Base-by-base conservation (phyloP, 2,329 filamentous ascomycete species). In the Cylindrodendrum hubeiense region DNA sequence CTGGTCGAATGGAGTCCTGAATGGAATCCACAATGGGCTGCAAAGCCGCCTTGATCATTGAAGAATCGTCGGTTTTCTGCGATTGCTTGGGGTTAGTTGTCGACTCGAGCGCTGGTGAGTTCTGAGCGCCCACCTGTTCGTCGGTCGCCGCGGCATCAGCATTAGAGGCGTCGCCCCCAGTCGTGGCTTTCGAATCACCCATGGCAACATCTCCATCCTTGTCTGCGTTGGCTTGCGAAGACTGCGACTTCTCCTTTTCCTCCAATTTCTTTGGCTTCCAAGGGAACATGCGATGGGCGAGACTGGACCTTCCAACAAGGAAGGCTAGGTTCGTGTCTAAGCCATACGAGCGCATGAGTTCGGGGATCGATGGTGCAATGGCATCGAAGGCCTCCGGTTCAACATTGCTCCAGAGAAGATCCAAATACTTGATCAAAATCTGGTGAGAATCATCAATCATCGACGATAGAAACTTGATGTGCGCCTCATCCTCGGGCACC, bases 361-460 rank as follows among this genome's bases (percentile, higher is more conserved):
- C 85, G 4, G 90, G 83, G 44, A 97, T 87, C 30, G 89, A 87
- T 1, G 96, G 96, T 6, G 98, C 90, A 19, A 92, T 86, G 2
- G 84, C 81, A 74, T 97, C 92, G 66, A 98, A 98, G 21, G 95
- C 89, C 39, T 91, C 88, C 0, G 89, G 84, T 0, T 90, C 86
- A 30, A 98, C 81, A 74, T 94, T 97, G 76, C 89, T 93, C 76
- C 92, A 92, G 33, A 99, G 86, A 7, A 98, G 87, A 74, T 98
- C 96, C 19, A 98, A 85, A 75, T 97, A 99, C 74, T 98, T 95
- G 24, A 90, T 87, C 24, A 98, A 86, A 9, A 95, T 91, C 65
- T 93, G 89, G 71, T 97, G 93, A 21, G 97, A 91, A 77, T 97
- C 95, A 76, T 99, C 96, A 56, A 97, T 88, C 69, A 97, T 90